Base-by-base conservation (phyloP, 1,139 yeast genomes). In the Hemisphaericaspora xylofermentans region DNA sequence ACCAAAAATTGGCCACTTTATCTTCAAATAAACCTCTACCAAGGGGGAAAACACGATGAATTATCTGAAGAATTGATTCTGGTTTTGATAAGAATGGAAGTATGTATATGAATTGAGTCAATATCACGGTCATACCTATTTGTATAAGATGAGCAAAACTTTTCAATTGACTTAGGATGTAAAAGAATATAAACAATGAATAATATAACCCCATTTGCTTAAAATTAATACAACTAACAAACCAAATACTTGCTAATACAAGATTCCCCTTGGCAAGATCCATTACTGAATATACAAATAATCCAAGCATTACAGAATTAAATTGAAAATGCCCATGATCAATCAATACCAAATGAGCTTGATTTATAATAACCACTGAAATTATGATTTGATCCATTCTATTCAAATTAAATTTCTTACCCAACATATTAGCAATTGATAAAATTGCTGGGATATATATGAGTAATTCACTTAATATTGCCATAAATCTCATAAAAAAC, bases 301-400 rank as follows among this genome's bases (percentile, higher is more conserved):
- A 68, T 0, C 98, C 98, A 38, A 94, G 76, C 98, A 94, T 93
- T 14, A 93, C 95, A 0, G 91, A 79, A 56, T 94, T 93, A 65
- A 81, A 91, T 65, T 94, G 98, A 64, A 93, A 94, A 64, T 94
- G 98, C 9, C 98, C 98, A 62, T 94, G 97, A 59, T 94, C 99
- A 43, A 94, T 82, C 43, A 94, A 71, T 35, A 87, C 76, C 48
- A 93, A 70, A 4, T 87, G 76, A 0, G 98, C 97, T 58, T 85
- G 95, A 58, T 82, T 81, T 36, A 91, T 61, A 17, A 89, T 80
- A 7, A 88, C 80, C 6, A 88, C 82, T 0, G 89, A 80, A 14
- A 85, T 80, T 30, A 84, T 76, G 16, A 85, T 82, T 58, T 86
- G 95, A 54, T 86, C 88, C 61, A 87, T 81, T 38, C 95, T 75